phyloP scores from a whole-genome alignment of 148 eudicot species.

The Rhododendron ovatum region DNA sequence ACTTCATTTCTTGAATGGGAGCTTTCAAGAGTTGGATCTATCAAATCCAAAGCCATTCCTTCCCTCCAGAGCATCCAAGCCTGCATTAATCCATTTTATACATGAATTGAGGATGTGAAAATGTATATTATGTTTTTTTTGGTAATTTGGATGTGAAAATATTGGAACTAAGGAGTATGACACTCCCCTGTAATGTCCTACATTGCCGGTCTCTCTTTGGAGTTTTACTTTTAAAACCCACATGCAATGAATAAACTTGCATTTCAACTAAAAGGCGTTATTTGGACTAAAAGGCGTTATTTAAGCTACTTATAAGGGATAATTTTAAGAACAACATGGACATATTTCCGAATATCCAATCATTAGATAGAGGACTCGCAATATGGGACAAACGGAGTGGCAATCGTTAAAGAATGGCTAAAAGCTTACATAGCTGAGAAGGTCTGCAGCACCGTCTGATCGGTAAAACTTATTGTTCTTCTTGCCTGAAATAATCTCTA shows the following conservation, averaged over 20 bases:
- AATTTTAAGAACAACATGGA: neutral
- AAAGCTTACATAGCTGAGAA: neutral
- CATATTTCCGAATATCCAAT: neutral
- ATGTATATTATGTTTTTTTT: neutral
- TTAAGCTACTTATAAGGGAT: no score
- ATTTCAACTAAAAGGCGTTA: no score
- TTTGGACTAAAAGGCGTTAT: no score
- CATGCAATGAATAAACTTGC: no score
- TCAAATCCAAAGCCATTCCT: conserved; percentile 11
- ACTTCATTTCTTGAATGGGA: conserved; percentile 22
- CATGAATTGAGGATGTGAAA: neutral
- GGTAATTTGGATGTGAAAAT: neutral
- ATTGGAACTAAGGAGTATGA: neutral
- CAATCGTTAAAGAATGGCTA: neutral
- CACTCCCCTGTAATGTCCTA: no score
- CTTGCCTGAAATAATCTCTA: neutral
- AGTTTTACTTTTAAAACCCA: no score
- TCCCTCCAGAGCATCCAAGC: conserved; percentile 33
- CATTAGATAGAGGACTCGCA: neutral
- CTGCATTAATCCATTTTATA: neutral
- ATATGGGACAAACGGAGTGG: neutral
- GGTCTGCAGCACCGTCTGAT: neutral
- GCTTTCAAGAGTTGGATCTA: conserved; percentile 23
- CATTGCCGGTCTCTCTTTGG: no score
- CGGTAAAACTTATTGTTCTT: neutral